These are phyloP conservation scores for Capsicum rhomboideum DNA, from an alignment of 257 asterid genomes.

Conservation along the genomic window DNA sequence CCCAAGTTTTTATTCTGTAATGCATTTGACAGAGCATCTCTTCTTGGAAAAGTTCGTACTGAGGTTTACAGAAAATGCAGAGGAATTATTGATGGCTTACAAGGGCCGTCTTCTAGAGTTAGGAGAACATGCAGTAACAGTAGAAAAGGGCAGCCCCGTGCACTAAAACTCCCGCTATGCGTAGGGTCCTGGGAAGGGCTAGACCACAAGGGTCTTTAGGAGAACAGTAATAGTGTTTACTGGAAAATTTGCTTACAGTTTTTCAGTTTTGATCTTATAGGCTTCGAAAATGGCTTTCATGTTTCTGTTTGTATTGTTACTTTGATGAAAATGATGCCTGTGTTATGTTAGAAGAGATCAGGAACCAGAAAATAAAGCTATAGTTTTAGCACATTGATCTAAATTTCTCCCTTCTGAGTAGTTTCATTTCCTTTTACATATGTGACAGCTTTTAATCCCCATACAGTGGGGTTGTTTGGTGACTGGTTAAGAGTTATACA, in stretches of 20 bases:
- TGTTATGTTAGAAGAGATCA: neutral
- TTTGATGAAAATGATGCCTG: neutral
- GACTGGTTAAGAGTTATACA: neutral
- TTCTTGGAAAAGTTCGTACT: constrained; percentile 15
- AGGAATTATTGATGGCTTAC: constrained; percentile 8
- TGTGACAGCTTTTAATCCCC: neutral
- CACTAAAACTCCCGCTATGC: too few relatives aligned
- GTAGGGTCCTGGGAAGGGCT: too few relatives aligned
- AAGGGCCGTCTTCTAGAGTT: constrained; percentile 3
- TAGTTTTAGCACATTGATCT: neutral
- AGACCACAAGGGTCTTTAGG: neutral
- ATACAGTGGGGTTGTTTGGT: neutral
- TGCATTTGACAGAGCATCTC: neutral
- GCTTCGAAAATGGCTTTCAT: neutral
- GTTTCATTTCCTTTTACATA: neutral
- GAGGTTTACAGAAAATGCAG: constrained; percentile 10
- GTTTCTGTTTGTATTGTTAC: neutral
- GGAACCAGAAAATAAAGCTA: neutral
- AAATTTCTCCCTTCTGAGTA: neutral
- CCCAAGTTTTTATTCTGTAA: neutral
- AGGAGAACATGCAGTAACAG: too few relatives aligned
- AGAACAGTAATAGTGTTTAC: neutral
- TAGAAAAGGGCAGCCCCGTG: too few relatives aligned
- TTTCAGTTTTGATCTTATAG: neutral
- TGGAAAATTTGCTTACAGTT: neutral